Base-by-base conservation (phyloP, 495 filamentous ascomycete species). In the Apiosordaria backusii region DNA sequence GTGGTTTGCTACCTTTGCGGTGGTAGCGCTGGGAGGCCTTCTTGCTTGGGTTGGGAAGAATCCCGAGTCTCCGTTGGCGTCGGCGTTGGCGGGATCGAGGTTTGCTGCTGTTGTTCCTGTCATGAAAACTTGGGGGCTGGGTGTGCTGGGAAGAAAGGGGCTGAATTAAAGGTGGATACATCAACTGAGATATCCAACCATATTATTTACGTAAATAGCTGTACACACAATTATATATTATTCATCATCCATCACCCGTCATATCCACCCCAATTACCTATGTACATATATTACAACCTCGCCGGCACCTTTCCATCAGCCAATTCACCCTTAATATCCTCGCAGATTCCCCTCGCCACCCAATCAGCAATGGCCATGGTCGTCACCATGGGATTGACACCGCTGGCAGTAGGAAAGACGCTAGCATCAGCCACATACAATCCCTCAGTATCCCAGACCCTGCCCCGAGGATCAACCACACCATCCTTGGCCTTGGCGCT, bases 331-430 rank as follows among this genome's bases (percentile, higher is more conserved):
- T 60, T 63, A 68, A 81, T 50, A 50, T 83, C 84, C 64, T 68
- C 76, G 3, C 76, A 78, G 2, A 90, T 62, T 1, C 82, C 81
- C 75, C 80, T 74, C 6, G 82, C 83, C 26, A 90, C 84, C 80
- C 82, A 85, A 65, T 89, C 84, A 25, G 88, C 82, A 68, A 97
- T 92, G 3, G 87, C 92, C 92, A 97, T 95, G 64, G 84, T 89
- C 55, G 92, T 96, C 40, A 97, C 79, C 93, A 97, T 97, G 3
- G 93, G 94, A 74, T 97, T 97, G 13, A 96, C 93, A 4, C 94
- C 94, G 69, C 89, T 92, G 4, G 93, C 92, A 64, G 87, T 90
- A 0, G 94, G 94, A 68, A 97, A 92, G 0, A 97, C 87, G 68
- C 92, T 96, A 26, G 92, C 90, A 80, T 98, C 94, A 2, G 88